Conservation (phyloP, 176 grass and related monocot genomes). For the Poa annua region DNA sequence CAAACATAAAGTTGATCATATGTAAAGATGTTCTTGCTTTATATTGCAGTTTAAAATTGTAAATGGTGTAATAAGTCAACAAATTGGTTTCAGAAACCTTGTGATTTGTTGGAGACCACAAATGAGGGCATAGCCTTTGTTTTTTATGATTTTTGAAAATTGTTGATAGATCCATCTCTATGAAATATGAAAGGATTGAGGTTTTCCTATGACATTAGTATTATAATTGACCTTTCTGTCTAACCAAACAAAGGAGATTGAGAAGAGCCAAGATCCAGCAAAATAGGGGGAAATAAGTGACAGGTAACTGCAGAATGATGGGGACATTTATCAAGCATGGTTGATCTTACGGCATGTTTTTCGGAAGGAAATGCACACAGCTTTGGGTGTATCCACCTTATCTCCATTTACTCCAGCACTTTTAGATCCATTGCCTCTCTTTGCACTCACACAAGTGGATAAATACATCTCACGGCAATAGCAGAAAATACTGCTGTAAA, state of each 20-base stretch:
- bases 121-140: neutral
- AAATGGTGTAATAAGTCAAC: slow-evolving; percentile 33
- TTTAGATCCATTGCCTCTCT: too few species aligned
- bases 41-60: slow-evolving; percentile 37
- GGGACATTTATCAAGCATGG: neutral
- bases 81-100: slow-evolving; percentile 37
- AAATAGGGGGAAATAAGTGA: neutral
- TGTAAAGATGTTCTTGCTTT: slow-evolving; percentile 35
- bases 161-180: slow-evolving; percentile 20
- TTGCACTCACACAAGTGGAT: neutral
- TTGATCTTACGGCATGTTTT: slow-evolving; percentile 6
- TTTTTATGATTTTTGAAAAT: neutral
- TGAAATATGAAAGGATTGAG: slow-evolving; percentile 14
- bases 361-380: neutral
- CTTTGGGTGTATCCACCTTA: neutral
- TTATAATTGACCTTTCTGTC: neutral
- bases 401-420: too few species aligned
- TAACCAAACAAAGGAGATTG: neutral
- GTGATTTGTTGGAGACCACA: slow-evolving; percentile 32
- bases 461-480: slow-evolving; percentile 3
- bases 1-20: slow-evolving; percentile 22
- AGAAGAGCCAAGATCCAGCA: neutral
- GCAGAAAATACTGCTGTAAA: slow-evolving; percentile 6
- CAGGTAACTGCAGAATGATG: neutral
- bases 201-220: neutral